Base-by-base conservation (phyloP, 1,139 yeast genomes). In the Geotrichum australiense region DNA sequence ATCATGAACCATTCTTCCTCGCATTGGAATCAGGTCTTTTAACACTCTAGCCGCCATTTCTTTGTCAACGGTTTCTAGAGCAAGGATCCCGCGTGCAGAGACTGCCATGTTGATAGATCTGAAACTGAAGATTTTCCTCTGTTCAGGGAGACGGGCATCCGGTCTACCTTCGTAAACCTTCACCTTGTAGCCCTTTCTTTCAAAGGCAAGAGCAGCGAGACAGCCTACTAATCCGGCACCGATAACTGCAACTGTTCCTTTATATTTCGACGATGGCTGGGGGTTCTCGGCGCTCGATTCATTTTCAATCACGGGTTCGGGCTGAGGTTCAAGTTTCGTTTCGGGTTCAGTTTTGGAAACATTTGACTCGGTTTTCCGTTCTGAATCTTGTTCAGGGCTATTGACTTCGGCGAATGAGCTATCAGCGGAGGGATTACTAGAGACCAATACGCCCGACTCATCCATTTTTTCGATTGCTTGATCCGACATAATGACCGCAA, bases 141-240 rank as follows among this genome's bases (percentile, higher is more conserved):
- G 53, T 16, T 51, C 56, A 5, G 53, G 54, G 8, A 43, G 38
- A 16, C 65, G 50, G 7, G 62, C 59, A 55, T 61, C 85, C 1
- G 56, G 50, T 15, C 72, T 66, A 11, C 76, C 66, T 51, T 89
- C 96, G 52, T 74, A 82, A 5, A 89, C 58, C 0, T 78, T 69
- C 11, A 89, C 96, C 0, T 71, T 51, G 59, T 74, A 81, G n/a
- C 95, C 96, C 47, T 75, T 71, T 43, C 76, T 68, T 3, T 80
- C 76, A 37, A 89, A 71, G 0, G 91, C 94, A 19, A 89, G 62
- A 0, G 96, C 94, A 0, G 91, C 75, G n/a, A 86, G 68, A 43
- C 93, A 74, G 1, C 97, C 97, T 3, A 89, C 96, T 3, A 85
- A 74, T 0, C 97, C 97, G 1, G 94, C 95, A 1, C 68, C 71